A percentile compares a stretch with the other conserved stretches of the same genome.
phyloP scores from a whole-genome alignment of 1,284 basidiomycete species.

The Malassezia globosa region DNA sequence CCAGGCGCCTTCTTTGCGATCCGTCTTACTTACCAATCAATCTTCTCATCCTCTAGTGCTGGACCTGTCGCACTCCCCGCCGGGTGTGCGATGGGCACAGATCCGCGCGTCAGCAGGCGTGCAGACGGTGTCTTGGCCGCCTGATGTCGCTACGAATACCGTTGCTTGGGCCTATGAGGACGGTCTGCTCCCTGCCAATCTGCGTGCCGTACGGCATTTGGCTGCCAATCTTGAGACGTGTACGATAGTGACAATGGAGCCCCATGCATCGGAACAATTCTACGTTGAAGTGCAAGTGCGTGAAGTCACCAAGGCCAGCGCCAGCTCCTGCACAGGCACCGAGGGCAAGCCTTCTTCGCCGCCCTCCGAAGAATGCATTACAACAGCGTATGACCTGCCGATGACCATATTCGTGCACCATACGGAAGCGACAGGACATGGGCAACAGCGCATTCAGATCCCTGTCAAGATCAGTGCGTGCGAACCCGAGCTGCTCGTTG shows the following conservation, averaged over 20 bases:
- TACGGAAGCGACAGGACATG: constrained; percentile 12
- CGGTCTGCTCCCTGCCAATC: constrained; percentile 32
- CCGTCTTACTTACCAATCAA: constrained; percentile 17
- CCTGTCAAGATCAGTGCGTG: constrained; percentile 27
- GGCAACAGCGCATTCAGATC: constrained; percentile 14
- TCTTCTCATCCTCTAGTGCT: not conserved
- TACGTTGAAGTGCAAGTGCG: constrained; percentile 31
- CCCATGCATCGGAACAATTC: constrained; percentile 23
- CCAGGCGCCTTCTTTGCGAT: constrained; percentile 18
- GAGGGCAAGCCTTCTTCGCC: not conserved
- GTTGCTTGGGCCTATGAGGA: constrained; percentile 31
- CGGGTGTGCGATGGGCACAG: constrained; percentile 9
- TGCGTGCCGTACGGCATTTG: constrained; percentile 36
- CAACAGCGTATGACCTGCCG: not conserved
- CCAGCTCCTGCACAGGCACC: too few species aligned
- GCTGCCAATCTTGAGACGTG: constrained; percentile 35
- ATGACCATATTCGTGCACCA: constrained; percentile 11
- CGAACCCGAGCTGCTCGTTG: constrained; percentile 20
- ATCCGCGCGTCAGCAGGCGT: not conserved
- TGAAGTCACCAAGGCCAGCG: not conserved
- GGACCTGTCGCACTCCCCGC: not conserved
- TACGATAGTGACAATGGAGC: constrained; percentile 29
- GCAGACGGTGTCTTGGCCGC: constrained; percentile 3
- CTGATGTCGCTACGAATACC: constrained; percentile 34
- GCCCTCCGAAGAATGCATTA: not conserved